A percentile compares a stretch with the other conserved stretches of the same genome.
These are phyloP conservation scores for Beauveria caledonica DNA, from an alignment of 2,329 filamentous ascomycete species.

Conservation along the genomic window DNA sequence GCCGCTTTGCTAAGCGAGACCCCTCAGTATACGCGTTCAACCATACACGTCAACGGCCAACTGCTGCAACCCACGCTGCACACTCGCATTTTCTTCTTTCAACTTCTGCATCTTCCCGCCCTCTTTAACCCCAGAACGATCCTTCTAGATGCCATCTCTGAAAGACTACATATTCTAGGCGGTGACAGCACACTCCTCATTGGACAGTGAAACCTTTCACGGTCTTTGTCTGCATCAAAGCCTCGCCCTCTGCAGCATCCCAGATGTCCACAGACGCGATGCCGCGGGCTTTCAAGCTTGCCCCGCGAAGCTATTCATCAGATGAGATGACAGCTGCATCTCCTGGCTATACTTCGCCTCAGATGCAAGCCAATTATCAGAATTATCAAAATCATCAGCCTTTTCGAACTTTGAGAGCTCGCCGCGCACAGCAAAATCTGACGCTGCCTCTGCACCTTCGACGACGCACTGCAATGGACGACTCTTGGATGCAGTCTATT, in stretches of 20 bases:
- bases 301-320: not conserved
- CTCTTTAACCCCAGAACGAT: not conserved
- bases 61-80: not conserved
- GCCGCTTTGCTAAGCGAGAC: not conserved
- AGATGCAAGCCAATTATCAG: not conserved
- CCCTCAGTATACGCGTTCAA: not conserved
- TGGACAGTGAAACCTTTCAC: not conserved
- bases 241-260: not conserved
- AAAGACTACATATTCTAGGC: not conserved
- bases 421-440: constrained; percentile 6
- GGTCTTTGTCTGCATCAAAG: not conserved
- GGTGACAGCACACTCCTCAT: not conserved
- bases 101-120: not conserved
- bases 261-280: not conserved
- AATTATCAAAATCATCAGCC: not conserved
- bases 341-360: not conserved
- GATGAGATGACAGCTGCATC: not conserved
- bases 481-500: constrained; percentile 14
- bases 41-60: not conserved
- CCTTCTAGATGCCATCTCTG: not conserved
- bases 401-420: constrained; percentile 14
- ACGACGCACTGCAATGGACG: constrained; percentile 11
- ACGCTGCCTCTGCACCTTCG: not conserved
- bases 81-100: not conserved
- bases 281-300: not conserved